Evolutionary conservation across 306 rosid genomes (phyloP).

Genomic region (Betula pendula): DNA sequence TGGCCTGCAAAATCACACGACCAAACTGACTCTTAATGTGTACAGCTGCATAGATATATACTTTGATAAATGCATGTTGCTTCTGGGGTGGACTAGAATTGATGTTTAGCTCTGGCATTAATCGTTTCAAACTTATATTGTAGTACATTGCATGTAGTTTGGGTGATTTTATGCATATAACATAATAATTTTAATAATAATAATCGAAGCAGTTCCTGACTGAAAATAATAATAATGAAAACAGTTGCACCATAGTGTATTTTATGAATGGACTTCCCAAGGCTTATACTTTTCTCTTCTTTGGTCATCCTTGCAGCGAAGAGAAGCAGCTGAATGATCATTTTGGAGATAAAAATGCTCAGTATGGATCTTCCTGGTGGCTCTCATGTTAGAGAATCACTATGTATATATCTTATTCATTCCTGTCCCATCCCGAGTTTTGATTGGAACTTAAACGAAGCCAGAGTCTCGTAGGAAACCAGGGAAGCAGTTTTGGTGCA

Average conservation of each 20-base stretch:
- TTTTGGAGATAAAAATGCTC: neutral
- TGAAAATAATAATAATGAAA: neutral
- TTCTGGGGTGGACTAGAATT: neutral
- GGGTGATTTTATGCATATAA: neutral
- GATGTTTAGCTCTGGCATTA: neutral
- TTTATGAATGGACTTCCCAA: neutral
- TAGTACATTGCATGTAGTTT: neutral
- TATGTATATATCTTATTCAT: neutral
- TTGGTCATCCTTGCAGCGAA: conserved; percentile 49
- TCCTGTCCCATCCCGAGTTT: conserved; percentile 4
- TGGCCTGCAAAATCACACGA: too few relatives aligned
- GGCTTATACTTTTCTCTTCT: conserved; percentile 19
- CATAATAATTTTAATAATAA: too few relatives aligned
- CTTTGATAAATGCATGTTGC: neutral
- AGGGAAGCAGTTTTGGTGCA: conserved; percentile 9
- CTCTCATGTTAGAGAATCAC: conserved; percentile 16
- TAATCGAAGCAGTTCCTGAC: neutral
- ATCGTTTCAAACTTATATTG: neutral
- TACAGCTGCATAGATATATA: neutral
- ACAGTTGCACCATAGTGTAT: neutral
- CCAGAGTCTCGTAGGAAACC: conserved; percentile 17
- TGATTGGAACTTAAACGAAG: conserved; percentile 15
- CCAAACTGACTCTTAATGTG: neutral
- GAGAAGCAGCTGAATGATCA: conserved; percentile 35
- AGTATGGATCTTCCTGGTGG: neutral